Percentiles rank a stretch among this genome's conserved stretches.
Evolutionary conservation across 148 eudicot species (phyloP).

Genomic region (Camellia lanceoleosa): DNA sequence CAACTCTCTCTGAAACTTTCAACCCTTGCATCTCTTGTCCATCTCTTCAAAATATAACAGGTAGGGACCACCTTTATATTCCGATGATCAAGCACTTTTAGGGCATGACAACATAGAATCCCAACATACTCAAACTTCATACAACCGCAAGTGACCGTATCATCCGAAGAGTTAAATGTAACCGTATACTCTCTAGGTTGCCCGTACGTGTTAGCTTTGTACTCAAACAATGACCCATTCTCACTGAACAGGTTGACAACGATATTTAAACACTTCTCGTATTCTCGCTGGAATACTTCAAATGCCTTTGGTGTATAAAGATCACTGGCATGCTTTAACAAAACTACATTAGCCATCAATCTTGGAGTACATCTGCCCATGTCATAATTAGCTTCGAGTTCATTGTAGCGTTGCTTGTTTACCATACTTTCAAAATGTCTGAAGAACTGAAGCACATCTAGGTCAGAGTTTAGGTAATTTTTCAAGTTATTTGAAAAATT

Average conservation of each 20-base stretch:
- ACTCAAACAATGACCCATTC: constrained; percentile 9
- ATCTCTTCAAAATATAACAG: constrained; percentile 23
- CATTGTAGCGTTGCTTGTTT: constrained; percentile 21
- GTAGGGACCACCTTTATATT: constrained; percentile 23
- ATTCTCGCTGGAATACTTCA: constrained; percentile 26
- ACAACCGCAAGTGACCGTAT: constrained; percentile 17
- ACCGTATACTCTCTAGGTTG: constrained; percentile 14
- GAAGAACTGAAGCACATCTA: constrained; percentile 25
- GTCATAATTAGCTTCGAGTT: constrained; percentile 19
- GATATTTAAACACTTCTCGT: constrained; percentile 22
- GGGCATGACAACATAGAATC: constrained; percentile 24
- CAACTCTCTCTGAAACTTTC: constrained; percentile 7
- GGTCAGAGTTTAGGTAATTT: constrained; percentile 9
- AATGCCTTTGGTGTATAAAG: constrained; percentile 22
- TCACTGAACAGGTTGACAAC: constrained; percentile 18
- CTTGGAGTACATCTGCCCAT: constrained; percentile 16
- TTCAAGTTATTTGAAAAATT: constrained; percentile 15
- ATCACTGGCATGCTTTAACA: constrained; percentile 23
- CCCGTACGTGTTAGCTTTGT: constrained; percentile 16
- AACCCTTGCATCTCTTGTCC: constrained; percentile 18
- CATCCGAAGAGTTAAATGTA: constrained; percentile 12
- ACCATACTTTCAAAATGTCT: constrained; percentile 16
- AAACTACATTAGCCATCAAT: constrained; percentile 20
- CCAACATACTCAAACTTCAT: constrained; percentile 24
- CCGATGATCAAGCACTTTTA: constrained; percentile 23